A percentile compares a stretch with the other conserved stretches of the same genome.
These are phyloP conservation scores for Nectriaceae sp. DNA, from an alignment of 2,329 filamentous ascomycete species.

Conservation along the genomic window DNA sequence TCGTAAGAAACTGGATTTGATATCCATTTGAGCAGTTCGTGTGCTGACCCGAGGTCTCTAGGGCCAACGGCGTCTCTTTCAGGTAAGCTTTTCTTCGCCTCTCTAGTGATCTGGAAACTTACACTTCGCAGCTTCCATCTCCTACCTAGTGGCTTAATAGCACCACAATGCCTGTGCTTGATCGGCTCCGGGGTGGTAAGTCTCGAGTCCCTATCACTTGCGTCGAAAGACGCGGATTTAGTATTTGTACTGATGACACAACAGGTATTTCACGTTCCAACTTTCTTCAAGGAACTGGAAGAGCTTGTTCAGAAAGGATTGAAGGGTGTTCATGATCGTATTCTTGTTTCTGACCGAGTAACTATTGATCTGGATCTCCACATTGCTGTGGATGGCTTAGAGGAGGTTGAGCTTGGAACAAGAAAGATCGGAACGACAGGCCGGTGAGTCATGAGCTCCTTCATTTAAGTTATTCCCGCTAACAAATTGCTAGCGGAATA, in stretches of 20 bases:
- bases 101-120: neutral
- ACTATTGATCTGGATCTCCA: slow-evolving; percentile 65
- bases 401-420: slow-evolving; percentile 50
- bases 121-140: neutral
- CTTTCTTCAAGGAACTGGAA: slow-evolving; percentile 31
- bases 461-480: no score
- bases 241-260: no score
- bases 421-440: slow-evolving; percentile 30
- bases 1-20: neutral
- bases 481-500: no score
- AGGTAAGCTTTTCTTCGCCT: neutral
- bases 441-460: neutral
- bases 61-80: neutral
- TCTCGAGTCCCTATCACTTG: neutral
- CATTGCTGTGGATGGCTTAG: slow-evolving; percentile 66
- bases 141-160: neutral
- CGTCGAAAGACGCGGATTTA: neutral
- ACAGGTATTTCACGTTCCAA: neutral
- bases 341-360: slow-evolving; percentile 62
- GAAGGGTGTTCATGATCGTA: slow-evolving; percentile 39
- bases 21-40: neutral
- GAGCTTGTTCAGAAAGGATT: slow-evolving; percentile 38
- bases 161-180: neutral
- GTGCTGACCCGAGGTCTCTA: neutral
- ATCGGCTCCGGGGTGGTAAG: neutral